These are phyloP conservation scores for Colletotrichum paranaense DNA, from an alignment of 2,329 filamentous ascomycete species.

Conservation along the genomic window DNA sequence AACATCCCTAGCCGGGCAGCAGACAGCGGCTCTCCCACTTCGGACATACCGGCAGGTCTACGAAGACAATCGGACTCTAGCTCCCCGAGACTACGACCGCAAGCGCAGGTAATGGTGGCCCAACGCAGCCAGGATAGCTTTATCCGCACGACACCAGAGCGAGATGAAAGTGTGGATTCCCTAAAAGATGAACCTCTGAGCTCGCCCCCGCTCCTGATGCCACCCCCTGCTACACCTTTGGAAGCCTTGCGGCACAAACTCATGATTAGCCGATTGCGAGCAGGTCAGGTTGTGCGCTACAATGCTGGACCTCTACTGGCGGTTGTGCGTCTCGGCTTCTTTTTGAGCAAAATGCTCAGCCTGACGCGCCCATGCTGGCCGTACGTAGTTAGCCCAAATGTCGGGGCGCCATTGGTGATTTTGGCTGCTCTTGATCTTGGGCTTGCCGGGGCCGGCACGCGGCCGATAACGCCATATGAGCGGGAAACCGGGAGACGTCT, in stretches of 20 bases:
- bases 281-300: slow-evolving; percentile 41
- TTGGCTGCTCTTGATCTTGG: slow-evolving; percentile 76
- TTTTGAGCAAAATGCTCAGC: slow-evolving; percentile 75
- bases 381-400: slow-evolving; percentile 71
- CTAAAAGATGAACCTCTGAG: slow-evolving; percentile 36
- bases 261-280: slow-evolving; percentile 49
- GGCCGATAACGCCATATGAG: not conserved
- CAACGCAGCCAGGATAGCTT: slow-evolving; percentile 55
- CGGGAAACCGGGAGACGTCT: slow-evolving; percentile 1
- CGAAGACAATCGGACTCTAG: slow-evolving; percentile 45
- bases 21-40: slow-evolving; percentile 42
- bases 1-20: slow-evolving; percentile 38
- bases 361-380: slow-evolving; percentile 78
- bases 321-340: slow-evolving; percentile 67
- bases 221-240: slow-evolving; percentile 55
- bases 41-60: slow-evolving; percentile 43
- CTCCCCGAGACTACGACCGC: slow-evolving; percentile 39
- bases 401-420: slow-evolving; percentile 75
- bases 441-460: slow-evolving; percentile 42
- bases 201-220: slow-evolving; percentile 59
- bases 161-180: slow-evolving; percentile 24
- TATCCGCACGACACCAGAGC: slow-evolving; percentile 43
- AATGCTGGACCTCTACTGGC: slow-evolving; percentile 48
- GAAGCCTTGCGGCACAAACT: slow-evolving; percentile 48
- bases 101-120: slow-evolving; percentile 49